Evolutionary conservation across 140 eudicot genomes (phyloP), one percentile per base, ranked within the genome.

Genomic region (Bidens hawaiensis): DNA sequence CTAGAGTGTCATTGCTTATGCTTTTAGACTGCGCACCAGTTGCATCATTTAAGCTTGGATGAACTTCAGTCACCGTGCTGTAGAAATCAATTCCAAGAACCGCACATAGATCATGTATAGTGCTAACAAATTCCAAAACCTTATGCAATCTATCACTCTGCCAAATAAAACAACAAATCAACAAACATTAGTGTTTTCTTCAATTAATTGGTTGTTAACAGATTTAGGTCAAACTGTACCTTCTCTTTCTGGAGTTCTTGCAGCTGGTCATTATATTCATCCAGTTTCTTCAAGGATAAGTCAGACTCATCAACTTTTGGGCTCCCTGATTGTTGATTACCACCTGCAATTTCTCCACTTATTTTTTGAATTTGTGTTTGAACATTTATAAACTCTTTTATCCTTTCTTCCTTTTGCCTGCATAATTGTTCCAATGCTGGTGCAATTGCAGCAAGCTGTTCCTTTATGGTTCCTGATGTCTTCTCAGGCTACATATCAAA

Each of bases 121-220:
- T 73, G 75, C 96, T 87, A 45, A 91, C 94, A 52, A 87, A 75
- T 65, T 87, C 98, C 72, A 90, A 82, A 61, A 90, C 98, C 83
- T 84, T 90, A 71, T 84, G 94, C 79, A 90, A 71, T 77, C 98
- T 78, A 59, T 87, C 96, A 75, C 96, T 90, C 98, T 90, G 86
- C 59, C 65, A 68, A 38, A 75, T 61, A 12, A 38, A 52, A 71
- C 38, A 61, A 28, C 31, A 62, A 38, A 62, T 51, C 64, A 31
- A n/a, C n/a, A n/a, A n/a, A 54, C 34, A n/a, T 42, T 22, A 21
- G 25, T 22, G 34, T 41, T 55, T 11, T 30, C 49, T 28, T 28
- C 26, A 22, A 23, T 14, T 58, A 16, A 24, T 11, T 17, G 24
- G 52, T 16, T 4, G 4, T 3, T 17, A 6, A 24, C 8, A n/a